Base-by-base conservation (phyloP, 176 grass and related monocot species). In the Areca catechu region DNA sequence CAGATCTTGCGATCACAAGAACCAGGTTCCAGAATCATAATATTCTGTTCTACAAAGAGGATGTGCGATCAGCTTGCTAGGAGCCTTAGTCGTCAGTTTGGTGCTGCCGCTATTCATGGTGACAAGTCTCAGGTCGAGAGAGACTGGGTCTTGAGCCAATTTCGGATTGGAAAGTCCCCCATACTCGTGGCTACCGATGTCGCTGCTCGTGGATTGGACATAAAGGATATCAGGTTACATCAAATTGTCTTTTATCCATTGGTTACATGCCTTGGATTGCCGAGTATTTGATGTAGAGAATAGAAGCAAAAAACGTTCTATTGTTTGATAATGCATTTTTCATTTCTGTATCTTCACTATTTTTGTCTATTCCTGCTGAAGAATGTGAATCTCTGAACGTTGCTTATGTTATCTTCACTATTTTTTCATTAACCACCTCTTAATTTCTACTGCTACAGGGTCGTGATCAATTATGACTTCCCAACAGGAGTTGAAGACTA, bases 31-130 rank as follows among this genome's bases (percentile, higher is more conserved):
- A 96, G 74, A 83, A 48, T 83, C 49, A 90, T 96, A 75, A 96
- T 96, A 68, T 96, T 96, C 76, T 96, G 91, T 65, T 96, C 91
- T 53, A 96, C 91, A 43, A 96, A 96, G 73, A 90, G 81, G 59
- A 96, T 96, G 91, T 96, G 91, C 51, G 91, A 96, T 63, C 66
- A 74, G 57, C 80, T 96, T 61, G 78, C 86, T 30, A 71, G 77
- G 20, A 86, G 71, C 49, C 75, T 96, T 21, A 70, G 72, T 75
- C 74, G 75, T 1, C 50, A 84, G 15, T 95, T 90, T 19, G 43
- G 75, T 54, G 83, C 91, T 57, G 63, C 83, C 74, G 91, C 77
- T 67, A 96, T 96, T 71, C 91, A 96, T 68, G 91, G 91, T 66
- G 91, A 96, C 61, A 96, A 96, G 77, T 96, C 91, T 64, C 91